Evolutionary conservation across 1,284 basidiomycete species (phyloP).

Genomic region (Agroathelia rolfsii): DNA sequence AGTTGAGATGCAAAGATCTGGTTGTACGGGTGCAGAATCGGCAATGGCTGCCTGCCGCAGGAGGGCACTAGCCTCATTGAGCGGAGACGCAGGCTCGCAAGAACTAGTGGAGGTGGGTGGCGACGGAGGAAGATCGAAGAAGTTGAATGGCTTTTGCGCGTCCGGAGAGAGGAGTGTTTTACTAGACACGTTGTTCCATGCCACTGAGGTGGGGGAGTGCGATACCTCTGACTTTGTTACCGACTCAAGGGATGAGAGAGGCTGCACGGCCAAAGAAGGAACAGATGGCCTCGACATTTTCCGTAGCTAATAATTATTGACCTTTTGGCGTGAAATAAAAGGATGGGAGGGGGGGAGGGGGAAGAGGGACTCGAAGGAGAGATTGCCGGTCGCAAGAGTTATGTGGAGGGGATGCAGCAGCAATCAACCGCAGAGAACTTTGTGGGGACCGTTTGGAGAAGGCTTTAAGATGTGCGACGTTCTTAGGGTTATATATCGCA

Average conservation of each 20-base stretch:
- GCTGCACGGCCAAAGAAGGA: slow-evolving; percentile 40
- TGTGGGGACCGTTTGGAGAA: too few species aligned
- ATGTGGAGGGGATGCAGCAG: too few species aligned
- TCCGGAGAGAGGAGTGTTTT: slow-evolving; percentile 24
- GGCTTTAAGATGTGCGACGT: too few species aligned
- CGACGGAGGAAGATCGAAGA: slow-evolving; percentile 39
- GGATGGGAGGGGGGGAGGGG: too few species aligned
- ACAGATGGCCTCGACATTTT: slow-evolving; percentile 25
- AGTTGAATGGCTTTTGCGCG: slow-evolving; percentile 33
- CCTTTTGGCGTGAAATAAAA: too few species aligned
- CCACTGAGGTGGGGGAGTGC: slow-evolving; percentile 26
- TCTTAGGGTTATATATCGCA: too few species aligned
- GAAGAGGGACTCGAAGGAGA: too few species aligned
- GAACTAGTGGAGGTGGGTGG: slow-evolving; percentile 41
- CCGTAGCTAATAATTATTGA: too few species aligned
- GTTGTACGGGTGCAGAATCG: slow-evolving; percentile 31
- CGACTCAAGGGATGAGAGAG: slow-evolving; percentile 32
- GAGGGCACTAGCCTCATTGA: slow-evolving; percentile 36
- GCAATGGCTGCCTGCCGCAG: slow-evolving; percentile 35
- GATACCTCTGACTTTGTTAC: slow-evolving; percentile 38
- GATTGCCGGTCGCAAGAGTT: too few species aligned
- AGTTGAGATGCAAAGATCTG: slow-evolving; percentile 53
- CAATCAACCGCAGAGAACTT: too few species aligned
- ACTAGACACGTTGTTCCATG: too few species aligned
- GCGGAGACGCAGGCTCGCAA: slow-evolving; percentile 33